Evolutionary conservation across 768 basidiomycete genomes (phyloP), one percentile per base, ranked within the genome.

Genomic region (Crucibulum laeve): DNA sequence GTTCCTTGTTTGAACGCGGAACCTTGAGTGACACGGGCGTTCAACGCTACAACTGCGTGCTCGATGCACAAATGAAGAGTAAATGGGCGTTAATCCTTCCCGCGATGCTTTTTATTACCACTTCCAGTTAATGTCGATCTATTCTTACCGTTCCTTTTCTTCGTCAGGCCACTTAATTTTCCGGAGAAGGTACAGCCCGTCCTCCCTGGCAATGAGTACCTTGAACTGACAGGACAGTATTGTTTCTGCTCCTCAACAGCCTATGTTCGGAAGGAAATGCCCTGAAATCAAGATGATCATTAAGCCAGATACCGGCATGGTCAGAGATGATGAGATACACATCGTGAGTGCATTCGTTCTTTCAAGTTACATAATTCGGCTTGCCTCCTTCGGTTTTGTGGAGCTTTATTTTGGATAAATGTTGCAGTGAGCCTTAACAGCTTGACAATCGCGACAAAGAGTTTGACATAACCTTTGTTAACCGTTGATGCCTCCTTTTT

Each of bases 111-210:
- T 30, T 7, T 30, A 7, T 30, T 7, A 30, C 28, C 7, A 7
- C 7, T 30, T n/a, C 7, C 28, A 10, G n/a, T n/a, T n/a, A n/a
- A n/a, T n/a, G n/a, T n/a, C n/a, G n/a, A n/a, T n/a, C n/a, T n/a
- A n/a, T n/a, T n/a, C n/a, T n/a, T n/a, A n/a, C n/a, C n/a, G n/a
- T n/a, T n/a, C n/a, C n/a, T n/a, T n/a, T 24, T 35, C 45, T 25
- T 39, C 26, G 32, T 17, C 35, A 84, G 83, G 82, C 82, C 83
- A 0, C 52, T 86, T 46, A 79, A 84, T 45, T 84, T 82, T 51
- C 82, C 82, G 2, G 72, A 69, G 38, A 82, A 77, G 65, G 82
- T 80, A 47, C 15, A 48, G 22, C 13, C 25, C 21, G 17, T 8
- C 13, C 8, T n/a, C 21, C n/a, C 21, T 7, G 35, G 35, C 6